Conservation (phyloP, 345 rosid species). For the Diplotaxis tenuifolia region DNA sequence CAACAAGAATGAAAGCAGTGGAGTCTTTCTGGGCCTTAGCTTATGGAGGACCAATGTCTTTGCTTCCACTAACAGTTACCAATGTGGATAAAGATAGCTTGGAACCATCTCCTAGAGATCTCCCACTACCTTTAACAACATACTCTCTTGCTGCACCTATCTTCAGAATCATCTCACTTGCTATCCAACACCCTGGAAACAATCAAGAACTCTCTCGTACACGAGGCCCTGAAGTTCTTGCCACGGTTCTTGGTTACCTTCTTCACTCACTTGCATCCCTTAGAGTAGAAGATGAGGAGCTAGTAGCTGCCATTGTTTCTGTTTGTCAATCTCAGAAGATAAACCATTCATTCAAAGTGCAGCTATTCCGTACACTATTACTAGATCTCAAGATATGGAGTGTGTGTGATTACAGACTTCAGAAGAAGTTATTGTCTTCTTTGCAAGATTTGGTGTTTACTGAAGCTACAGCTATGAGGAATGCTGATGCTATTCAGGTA, state of each 20-base stretch:
- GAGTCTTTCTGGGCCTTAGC: slow-evolving; percentile 96
- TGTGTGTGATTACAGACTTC: slow-evolving; percentile 86
- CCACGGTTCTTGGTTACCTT: slow-evolving; percentile 73
- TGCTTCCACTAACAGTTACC: slow-evolving; percentile 81
- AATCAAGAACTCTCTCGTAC: slow-evolving; percentile 73
- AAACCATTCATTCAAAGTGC: slow-evolving; percentile 81
- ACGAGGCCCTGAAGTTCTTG: slow-evolving; percentile 79
- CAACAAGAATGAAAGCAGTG: slow-evolving; percentile 73
- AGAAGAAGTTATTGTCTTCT: slow-evolving; percentile 89
- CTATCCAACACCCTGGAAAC: slow-evolving; percentile 78
- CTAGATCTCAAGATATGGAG: slow-evolving; percentile 95
- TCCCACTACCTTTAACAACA: slow-evolving; percentile 52
- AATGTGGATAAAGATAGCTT: slow-evolving; percentile 60
- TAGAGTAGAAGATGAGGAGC: slow-evolving; percentile 84
- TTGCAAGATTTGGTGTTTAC: slow-evolving; percentile 96
- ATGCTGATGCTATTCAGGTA: slow-evolving; percentile 94
- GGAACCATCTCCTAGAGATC: slow-evolving; percentile 55
- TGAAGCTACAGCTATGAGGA: slow-evolving; percentile 80
- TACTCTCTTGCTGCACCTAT: slow-evolving; percentile 79
- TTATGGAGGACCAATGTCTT: slow-evolving; percentile 92
- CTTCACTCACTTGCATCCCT: slow-evolving; percentile 68
- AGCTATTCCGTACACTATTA: slow-evolving; percentile 76
- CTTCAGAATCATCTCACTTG: slow-evolving; percentile 73
- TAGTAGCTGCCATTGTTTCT: slow-evolving; percentile 83
- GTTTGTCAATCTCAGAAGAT: slow-evolving; percentile 79